Conservation (phyloP, 1,139 yeast genomes). For the Pichia sp. region DNA sequence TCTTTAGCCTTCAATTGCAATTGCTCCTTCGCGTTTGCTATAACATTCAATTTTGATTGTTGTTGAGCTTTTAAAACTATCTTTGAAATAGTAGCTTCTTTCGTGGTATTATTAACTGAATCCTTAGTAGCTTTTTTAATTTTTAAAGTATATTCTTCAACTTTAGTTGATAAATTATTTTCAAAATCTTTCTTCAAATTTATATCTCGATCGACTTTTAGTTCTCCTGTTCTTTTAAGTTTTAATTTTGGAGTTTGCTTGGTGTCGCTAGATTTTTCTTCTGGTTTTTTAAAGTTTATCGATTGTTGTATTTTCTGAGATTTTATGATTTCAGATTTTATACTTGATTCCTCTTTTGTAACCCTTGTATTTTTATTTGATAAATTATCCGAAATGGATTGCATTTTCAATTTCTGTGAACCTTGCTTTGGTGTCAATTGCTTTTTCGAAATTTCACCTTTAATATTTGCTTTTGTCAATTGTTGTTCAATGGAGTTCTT, state of each 20-base stretch:
- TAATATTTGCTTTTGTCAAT: too few relatives aligned
- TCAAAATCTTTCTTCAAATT: neutral
- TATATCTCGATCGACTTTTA: neutral
- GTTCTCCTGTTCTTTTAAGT: neutral
- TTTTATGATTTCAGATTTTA: too few relatives aligned
- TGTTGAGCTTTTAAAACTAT: slow-evolving; percentile 4
- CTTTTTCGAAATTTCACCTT: too few relatives aligned
- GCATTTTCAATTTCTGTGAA: too few relatives aligned
- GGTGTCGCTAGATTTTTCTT: too few relatives aligned
- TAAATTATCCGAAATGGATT: too few relatives aligned
- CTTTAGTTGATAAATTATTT: neutral
- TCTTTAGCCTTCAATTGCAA: slow-evolving; percentile 9
- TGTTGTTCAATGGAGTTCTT: neutral
- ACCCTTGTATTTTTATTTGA: too few relatives aligned
- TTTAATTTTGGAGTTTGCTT: neutral
- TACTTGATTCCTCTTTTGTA: too few relatives aligned
- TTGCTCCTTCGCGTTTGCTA: slow-evolving; percentile 11
- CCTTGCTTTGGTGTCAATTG: too few relatives aligned
- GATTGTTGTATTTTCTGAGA: too few relatives aligned
- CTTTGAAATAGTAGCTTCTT: slow-evolving; percentile 1
- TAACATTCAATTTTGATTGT: slow-evolving; percentile 10
- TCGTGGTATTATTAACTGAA: neutral
- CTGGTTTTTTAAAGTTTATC: too few relatives aligned
- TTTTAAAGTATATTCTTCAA: neutral
- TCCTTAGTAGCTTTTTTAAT: neutral